Percentiles rank a stretch among this genome's conserved stretches.
Evolutionary conservation across 2,329 filamentous ascomycete species (phyloP).

Genomic region (Lasiodiplodia hormozganensis): DNA sequence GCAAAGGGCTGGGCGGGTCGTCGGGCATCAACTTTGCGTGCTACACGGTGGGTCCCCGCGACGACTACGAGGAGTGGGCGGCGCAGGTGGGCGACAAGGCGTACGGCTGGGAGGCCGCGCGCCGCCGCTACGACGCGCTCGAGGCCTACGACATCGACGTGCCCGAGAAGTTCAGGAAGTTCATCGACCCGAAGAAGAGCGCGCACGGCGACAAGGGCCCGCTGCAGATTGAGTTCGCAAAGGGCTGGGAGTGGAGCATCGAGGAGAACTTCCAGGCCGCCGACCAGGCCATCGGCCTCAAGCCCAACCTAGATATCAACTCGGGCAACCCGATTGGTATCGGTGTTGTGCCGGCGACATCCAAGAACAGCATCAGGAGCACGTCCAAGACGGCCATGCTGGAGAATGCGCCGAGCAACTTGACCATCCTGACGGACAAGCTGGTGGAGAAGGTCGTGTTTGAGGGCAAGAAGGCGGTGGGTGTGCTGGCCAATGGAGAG

Average conservation of each 20-base stretch:
- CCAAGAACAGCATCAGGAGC: constrained; percentile 55
- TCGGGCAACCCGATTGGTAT: constrained; percentile 66
- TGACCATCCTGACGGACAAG: constrained; percentile 59
- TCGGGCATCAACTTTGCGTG: constrained; percentile 54
- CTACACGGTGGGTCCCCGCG: constrained; percentile 62
- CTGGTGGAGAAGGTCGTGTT: constrained; percentile 49
- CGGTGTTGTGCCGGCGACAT: constrained; percentile 58
- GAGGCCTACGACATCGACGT: constrained; percentile 59
- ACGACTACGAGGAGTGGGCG: constrained; percentile 70
- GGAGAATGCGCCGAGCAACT: constrained; percentile 53
- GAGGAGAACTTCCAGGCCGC: constrained; percentile 52
- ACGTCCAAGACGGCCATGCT: constrained; percentile 61
- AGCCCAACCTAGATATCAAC: constrained; percentile 63
- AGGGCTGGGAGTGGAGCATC: constrained; percentile 59
- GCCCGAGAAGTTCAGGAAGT: constrained; percentile 43
- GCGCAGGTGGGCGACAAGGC: constrained; percentile 60
- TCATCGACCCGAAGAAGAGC: constrained; percentile 52
- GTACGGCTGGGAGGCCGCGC: constrained; percentile 63
- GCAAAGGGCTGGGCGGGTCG: constrained; percentile 56
- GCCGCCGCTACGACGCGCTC: constrained; percentile 58
- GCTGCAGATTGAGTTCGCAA: constrained; percentile 57
- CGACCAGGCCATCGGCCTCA: constrained; percentile 54
- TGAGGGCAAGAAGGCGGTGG: constrained; percentile 39
- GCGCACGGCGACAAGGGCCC: constrained; percentile 60
- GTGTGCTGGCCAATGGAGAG: constrained; percentile 39